phyloP scores from a whole-genome alignment of 1,284 basidiomycete species.

The Ceratobasidium sp. region DNA sequence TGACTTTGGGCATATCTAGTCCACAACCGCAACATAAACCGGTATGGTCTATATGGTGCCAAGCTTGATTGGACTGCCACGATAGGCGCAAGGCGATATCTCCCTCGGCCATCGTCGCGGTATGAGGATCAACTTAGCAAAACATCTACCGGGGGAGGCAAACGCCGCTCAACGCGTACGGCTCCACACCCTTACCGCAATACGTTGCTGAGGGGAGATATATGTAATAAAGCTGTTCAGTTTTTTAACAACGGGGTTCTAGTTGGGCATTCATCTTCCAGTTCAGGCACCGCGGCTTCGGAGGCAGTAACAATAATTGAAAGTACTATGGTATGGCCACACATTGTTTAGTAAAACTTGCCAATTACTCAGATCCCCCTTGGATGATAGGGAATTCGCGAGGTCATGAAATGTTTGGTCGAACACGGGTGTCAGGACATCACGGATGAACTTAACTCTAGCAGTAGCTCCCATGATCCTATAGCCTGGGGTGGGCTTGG shows the following conservation, averaged over 20 bases:
- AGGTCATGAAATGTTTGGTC: conserved; percentile 7
- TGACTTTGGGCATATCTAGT: conserved; percentile 12
- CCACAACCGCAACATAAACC: conserved; percentile 48
- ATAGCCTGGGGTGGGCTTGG: conserved; percentile 17
- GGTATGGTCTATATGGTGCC: conserved; percentile 44
- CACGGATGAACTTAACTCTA: neutral
- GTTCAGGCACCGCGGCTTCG: neutral
- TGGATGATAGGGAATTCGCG: neutral
- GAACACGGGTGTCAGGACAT: conserved; percentile 21
- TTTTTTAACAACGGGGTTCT: too few relatives aligned
- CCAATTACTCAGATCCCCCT: too few relatives aligned
- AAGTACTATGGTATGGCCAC: neutral
- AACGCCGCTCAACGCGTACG: too few relatives aligned
- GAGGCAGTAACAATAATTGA: neutral
- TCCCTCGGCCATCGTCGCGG: neutral
- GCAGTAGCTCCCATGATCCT: neutral
- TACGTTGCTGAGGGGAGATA: too few relatives aligned
- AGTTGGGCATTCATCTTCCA: too few relatives aligned
- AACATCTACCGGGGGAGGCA: too few relatives aligned
- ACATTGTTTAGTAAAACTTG: neutral
- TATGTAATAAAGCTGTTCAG: too few relatives aligned
- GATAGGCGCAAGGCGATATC: conserved; percentile 25
- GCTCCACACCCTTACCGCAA: too few relatives aligned
- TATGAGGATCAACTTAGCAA: too few relatives aligned
- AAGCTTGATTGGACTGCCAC: conserved; percentile 45